phyloP scores from a whole-genome alignment of 2,329 filamentous ascomycete species.

The Ascochyta koolunga region DNA sequence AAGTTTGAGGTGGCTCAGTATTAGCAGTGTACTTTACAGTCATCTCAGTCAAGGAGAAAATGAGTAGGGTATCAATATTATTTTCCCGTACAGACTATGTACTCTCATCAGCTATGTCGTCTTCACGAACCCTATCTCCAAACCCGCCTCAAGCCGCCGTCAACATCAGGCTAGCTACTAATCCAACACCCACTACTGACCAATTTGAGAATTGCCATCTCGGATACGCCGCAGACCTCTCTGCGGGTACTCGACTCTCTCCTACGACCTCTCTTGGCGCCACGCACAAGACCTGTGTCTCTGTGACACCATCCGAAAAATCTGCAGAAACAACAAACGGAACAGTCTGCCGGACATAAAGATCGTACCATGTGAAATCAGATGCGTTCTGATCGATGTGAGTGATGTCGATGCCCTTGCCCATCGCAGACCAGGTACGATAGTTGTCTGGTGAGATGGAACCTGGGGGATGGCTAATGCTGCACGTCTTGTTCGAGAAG shows the following conservation, averaged over 20 bases:
- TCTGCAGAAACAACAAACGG: conserved; percentile 2
- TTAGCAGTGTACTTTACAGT: no score
- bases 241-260: background rate
- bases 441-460: background rate
- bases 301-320: background rate
- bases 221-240: background rate
- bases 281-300: conserved; percentile 10
- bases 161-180: background rate
- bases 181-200: background rate
- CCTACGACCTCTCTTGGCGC: background rate
- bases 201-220: background rate
- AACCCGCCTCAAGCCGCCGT: background rate
- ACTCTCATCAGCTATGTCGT: background rate
- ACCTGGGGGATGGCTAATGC: background rate
- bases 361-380: conserved; percentile 6
- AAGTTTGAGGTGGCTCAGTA: background rate
- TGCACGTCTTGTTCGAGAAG: background rate
- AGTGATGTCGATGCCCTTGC: background rate
- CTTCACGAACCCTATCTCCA: no score
- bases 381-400: background rate
- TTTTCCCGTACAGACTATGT: background rate
- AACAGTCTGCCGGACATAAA: conserved; percentile 2
- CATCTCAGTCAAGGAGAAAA: no score
- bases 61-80: background rate
- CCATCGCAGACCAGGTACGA: background rate